Evolutionary conservation across 345 rosid species (phyloP).

Genomic region (Eucalyptus guilfoylei): DNA sequence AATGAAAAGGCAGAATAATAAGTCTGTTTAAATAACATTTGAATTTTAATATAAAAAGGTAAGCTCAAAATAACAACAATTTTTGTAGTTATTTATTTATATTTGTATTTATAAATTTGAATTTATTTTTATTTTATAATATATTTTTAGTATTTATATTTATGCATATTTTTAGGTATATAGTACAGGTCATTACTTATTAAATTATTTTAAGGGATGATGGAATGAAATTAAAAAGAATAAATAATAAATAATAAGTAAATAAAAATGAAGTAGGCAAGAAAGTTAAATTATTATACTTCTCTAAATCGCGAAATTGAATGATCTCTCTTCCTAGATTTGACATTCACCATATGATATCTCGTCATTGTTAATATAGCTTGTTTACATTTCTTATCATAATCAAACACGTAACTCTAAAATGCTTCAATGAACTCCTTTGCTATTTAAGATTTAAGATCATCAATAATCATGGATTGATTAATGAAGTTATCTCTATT

Average conservation of each 20-base stretch:
- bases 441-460: background rate
- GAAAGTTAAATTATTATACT: background rate
- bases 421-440: background rate
- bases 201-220: background rate
- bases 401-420: background rate
- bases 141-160: background rate
- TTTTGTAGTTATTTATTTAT: background rate
- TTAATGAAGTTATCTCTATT: background rate
- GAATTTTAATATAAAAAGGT: background rate
- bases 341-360: background rate
- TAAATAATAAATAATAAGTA: background rate
- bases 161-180: background rate
- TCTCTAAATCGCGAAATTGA: background rate
- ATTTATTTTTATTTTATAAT: background rate
- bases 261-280: background rate
- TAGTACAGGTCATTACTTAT: background rate
- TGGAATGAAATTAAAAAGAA: background rate
- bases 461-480: background rate
- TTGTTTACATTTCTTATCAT: background rate
- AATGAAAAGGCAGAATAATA: background rate
- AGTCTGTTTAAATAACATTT: background rate
- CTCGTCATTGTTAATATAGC: background rate
- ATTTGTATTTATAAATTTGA: background rate
- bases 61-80: background rate
- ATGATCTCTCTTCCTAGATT: background rate